Evolutionary conservation across 305 asterid genomes (phyloP).

Genomic region (Fraxinus nigra): DNA sequence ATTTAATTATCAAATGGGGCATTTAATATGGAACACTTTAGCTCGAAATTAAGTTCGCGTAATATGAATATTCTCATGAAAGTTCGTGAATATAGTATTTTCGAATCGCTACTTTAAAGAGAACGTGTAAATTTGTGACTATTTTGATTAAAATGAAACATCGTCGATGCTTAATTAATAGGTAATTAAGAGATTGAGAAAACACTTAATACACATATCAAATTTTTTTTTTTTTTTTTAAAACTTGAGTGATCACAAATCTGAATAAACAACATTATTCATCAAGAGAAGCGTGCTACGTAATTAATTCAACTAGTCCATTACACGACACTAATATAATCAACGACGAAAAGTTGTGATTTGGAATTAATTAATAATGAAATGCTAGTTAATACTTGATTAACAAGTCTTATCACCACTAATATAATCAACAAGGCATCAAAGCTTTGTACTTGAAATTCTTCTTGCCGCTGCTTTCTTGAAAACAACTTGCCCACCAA

Average conservation of each 20-base stretch:
- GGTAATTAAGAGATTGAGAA: background rate
- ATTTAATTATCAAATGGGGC: background rate
- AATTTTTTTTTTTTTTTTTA: background rate
- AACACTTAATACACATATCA: background rate
- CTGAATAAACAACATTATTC: background rate
- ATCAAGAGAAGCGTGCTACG: background rate
- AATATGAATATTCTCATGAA: background rate
- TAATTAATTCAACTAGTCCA: background rate
- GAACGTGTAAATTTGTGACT: no score
- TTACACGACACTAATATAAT: background rate
- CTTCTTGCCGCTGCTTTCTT: slow-evolving; percentile 27
- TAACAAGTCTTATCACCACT: slow-evolving; percentile 4
- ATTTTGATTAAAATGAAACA: background rate
- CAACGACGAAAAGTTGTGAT: background rate
- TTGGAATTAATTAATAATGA: background rate
- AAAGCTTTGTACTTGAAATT: slow-evolving; percentile 12
- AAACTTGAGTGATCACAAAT: background rate
- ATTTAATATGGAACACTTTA: background rate
- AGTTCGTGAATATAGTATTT: no score
- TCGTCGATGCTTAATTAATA: background rate
- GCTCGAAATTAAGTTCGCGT: background rate
- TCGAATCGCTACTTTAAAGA: no score
- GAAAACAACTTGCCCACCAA: slow-evolving; percentile 26
- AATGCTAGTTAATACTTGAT: background rate
- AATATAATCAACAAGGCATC: slow-evolving; percentile 13